These are phyloP conservation scores for Fusarium sp. DNA, from an alignment of 2,329 filamentous ascomycete species.

Conservation along the genomic window DNA sequence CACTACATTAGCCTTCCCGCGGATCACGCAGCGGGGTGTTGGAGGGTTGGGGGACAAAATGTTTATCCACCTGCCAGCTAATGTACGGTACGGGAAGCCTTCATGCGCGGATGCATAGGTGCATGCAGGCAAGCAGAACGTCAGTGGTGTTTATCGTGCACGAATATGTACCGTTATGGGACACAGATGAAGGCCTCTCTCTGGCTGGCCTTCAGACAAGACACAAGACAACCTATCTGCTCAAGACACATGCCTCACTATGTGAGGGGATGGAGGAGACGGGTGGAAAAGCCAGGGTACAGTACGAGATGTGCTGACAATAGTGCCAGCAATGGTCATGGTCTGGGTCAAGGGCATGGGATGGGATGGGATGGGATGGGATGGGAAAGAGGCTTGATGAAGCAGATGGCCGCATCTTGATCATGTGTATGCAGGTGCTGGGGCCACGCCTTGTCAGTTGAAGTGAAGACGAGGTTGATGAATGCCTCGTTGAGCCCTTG, in stretches of 20 bases:
- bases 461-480: neutral
- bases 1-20: constrained; percentile 50
- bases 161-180: constrained; percentile 42
- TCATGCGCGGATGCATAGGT: constrained; percentile 38
- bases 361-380: neutral
- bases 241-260: constrained; percentile 18
- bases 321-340: constrained; percentile 7
- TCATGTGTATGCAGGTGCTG: constrained; percentile 22
- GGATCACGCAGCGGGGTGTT: constrained; percentile 44
- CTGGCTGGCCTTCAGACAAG: neutral
- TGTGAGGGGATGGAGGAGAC: constrained; percentile 1
- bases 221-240: constrained; percentile 26
- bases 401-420: constrained; percentile 32
- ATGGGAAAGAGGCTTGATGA: constrained; percentile 22
- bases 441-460: constrained; percentile 6
- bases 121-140: constrained; percentile 42
- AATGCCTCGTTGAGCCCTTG: constrained; percentile 19
- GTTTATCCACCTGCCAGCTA: constrained; percentile 44
- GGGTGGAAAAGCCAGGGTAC: constrained; percentile 10
- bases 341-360: constrained; percentile 5
- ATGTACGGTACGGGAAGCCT: constrained; percentile 42
- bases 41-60: constrained; percentile 37
- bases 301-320: constrained; percentile 25
- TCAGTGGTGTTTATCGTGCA: constrained; percentile 37
- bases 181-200: constrained; percentile 25